A percentile compares a stretch with the other conserved stretches of the same genome.
phyloP scores from a whole-genome alignment of 2,329 filamentous ascomycete genomes.

The Neofusicoccum laricinum region DNA sequence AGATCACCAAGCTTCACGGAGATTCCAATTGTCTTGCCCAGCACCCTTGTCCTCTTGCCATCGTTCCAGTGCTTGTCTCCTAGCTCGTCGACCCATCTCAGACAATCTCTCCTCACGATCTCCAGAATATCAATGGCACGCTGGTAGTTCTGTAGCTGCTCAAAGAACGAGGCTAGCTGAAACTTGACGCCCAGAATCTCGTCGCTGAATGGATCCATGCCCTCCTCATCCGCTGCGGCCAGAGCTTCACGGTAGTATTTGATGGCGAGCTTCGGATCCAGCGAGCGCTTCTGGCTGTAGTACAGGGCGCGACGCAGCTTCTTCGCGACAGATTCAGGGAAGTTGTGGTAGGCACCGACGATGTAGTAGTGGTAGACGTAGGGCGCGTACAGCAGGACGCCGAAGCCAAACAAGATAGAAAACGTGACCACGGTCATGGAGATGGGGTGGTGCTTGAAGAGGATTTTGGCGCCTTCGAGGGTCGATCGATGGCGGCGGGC shows the following conservation, averaged over 20 bases:
- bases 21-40: constrained; percentile 72
- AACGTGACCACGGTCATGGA: constrained; percentile 34
- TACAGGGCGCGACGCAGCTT: constrained; percentile 82
- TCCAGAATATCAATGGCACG: constrained; percentile 76
- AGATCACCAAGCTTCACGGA: constrained; percentile 82
- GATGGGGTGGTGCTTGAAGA: constrained; percentile 39
- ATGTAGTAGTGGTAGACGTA: constrained; percentile 48
- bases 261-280: constrained; percentile 73
- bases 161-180: constrained; percentile 74
- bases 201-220: constrained; percentile 85
- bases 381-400: constrained; percentile 42
- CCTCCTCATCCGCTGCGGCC: constrained; percentile 66
- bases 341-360: constrained; percentile 51
- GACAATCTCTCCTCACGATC: constrained; percentile 67
- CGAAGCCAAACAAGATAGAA: constrained; percentile 39
- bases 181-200: constrained; percentile 89
- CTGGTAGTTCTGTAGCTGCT: constrained; percentile 68
- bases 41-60: constrained; percentile 59
- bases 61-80: constrained; percentile 40
- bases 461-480: constrained; percentile 27
- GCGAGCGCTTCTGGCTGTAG: constrained; percentile 58
- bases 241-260: constrained; percentile 82
- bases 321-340: constrained; percentile 69
- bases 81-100: constrained; percentile 48
- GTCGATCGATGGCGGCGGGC: constrained; percentile 29